Conservation (phyloP, 2,329 filamentous ascomycete genomes). For the Pseudogymnoascus sp. region DNA sequence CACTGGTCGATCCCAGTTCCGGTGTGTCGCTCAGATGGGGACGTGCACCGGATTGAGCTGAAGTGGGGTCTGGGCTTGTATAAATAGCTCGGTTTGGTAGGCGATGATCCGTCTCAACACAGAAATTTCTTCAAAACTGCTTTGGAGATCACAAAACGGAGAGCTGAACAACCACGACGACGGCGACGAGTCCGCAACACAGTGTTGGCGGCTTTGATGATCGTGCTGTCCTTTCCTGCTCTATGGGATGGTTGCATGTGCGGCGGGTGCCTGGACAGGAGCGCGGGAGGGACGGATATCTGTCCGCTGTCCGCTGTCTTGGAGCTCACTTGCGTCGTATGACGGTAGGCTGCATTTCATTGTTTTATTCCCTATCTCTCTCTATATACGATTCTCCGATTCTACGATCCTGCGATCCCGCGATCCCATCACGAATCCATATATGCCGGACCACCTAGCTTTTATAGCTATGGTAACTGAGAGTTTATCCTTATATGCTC, state of each 20-base stretch:
- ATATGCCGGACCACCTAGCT: conserved; percentile 25
- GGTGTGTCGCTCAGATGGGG: neutral
- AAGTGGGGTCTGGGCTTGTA: neutral
- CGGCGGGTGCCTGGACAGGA: neutral
- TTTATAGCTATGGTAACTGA: conserved; percentile 49
- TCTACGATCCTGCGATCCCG: neutral
- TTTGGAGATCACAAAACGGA: neutral
- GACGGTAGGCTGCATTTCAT: conserved; percentile 4
- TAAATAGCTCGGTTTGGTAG: neutral
- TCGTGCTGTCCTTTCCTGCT: neutral
- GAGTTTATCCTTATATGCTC: conserved; percentile 55
- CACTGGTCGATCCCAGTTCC: neutral
- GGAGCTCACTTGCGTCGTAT: neutral
- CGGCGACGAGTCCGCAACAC: neutral
- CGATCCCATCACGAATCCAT: conserved; percentile 7
- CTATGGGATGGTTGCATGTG: neutral
- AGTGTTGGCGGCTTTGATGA: neutral
- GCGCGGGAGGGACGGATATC: neutral
- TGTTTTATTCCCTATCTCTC: conserved; percentile 3
- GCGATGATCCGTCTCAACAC: conserved; percentile 6
- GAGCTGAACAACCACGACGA: neutral
- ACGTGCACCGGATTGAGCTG: conserved; percentile 8
- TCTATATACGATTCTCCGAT: neutral
- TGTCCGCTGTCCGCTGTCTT: neutral
- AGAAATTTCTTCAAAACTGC: neutral